phyloP scores from a whole-genome alignment of 2,329 filamentous ascomycete genomes.

The Colletotrichum lentis region DNA sequence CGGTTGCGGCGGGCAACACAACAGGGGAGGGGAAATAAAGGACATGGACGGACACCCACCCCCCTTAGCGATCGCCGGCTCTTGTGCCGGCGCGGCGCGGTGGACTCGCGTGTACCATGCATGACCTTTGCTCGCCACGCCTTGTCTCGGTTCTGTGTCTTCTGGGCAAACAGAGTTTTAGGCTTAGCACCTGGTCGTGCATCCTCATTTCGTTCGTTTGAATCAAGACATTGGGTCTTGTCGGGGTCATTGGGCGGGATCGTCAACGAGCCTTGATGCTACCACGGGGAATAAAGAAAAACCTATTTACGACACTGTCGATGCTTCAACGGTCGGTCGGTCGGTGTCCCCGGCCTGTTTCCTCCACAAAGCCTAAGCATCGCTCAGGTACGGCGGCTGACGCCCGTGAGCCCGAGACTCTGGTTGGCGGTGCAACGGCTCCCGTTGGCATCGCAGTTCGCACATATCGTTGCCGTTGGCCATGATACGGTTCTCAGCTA shows the following conservation, averaged over 20 bases:
- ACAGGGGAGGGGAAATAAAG: conserved; percentile 10
- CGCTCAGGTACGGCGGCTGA: not conserved
- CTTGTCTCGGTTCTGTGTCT: conserved; percentile 3
- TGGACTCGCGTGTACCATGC: conserved; percentile 29
- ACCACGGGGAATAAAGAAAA: conserved; percentile 14
- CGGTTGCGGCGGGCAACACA: conserved; percentile 1
- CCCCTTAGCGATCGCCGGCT: conserved; percentile 33
- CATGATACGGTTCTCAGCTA: conserved; percentile 24
- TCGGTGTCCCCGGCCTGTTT: not conserved
- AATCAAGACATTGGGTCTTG: conserved; percentile 2
- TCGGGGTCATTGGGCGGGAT: conserved; percentile 13
- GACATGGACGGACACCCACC: conserved; percentile 10
- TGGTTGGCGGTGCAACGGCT: conserved; percentile 6
- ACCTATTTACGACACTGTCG: not conserved
- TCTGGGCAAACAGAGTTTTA: conserved; percentile 23
- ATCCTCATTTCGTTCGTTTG: conserved; percentile 34
- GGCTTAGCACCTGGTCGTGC: conserved; percentile 4
- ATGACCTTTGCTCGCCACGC: not conserved
- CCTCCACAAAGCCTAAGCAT: conserved; percentile 1
- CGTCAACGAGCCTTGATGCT: not conserved
- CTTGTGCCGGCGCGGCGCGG: conserved; percentile 32
- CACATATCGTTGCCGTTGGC: not conserved
- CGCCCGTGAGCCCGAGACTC: conserved; percentile 5
- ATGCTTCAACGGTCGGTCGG: too few species aligned
- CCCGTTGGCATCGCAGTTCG: conserved; percentile 1